A percentile compares a stretch with the other conserved stretches of the same genome.
Evolutionary conservation across 2,329 filamentous ascomycete genomes (phyloP).

Genomic region (Didymella pomorum): DNA sequence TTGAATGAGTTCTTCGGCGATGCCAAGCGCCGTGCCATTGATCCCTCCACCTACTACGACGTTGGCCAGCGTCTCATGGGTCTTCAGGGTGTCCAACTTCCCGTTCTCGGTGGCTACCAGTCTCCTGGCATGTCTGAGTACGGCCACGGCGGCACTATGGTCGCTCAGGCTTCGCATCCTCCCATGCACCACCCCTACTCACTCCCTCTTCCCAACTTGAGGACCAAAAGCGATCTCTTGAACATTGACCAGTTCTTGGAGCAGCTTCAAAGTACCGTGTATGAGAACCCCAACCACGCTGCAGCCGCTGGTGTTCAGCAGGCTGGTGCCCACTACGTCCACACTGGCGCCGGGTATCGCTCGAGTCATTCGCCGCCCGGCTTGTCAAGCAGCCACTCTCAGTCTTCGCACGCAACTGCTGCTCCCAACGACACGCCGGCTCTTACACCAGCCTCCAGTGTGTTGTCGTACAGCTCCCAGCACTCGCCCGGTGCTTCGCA

Average conservation of each 20-base stretch:
- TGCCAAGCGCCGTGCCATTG: constrained; percentile 88
- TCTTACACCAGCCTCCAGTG: constrained; percentile 77
- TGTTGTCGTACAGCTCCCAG: constrained; percentile 78
- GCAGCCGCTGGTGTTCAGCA: constrained; percentile 80
- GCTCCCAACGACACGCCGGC: constrained; percentile 71
- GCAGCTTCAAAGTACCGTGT: constrained; percentile 94
- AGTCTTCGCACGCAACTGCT: constrained; percentile 62
- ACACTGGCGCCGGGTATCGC: constrained; percentile 60
- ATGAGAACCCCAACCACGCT: constrained; percentile 86
- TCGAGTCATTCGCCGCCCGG: constrained; percentile 65
- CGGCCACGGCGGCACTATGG: constrained; percentile 61
- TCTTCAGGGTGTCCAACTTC: constrained; percentile 72
- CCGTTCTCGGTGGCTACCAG: constrained; percentile 46
- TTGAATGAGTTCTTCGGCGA: constrained; percentile 94
- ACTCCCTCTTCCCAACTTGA: constrained; percentile 85
- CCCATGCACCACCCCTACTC: constrained; percentile 84
- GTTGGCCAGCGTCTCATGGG: constrained; percentile 89
- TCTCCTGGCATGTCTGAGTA: constrained; percentile 59
- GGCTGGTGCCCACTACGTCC: constrained; percentile 72
- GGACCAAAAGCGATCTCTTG: constrained; percentile 91
- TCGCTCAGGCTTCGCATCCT: constrained; percentile 64
- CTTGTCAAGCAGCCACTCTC: constrained; percentile 46
- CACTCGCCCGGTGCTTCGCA: constrained; percentile 79
- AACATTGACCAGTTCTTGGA: constrained; percentile 95
- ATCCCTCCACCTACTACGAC: constrained; percentile 87